A percentile compares a stretch with the other conserved stretches of the same genome.
Conservation (phyloP, 306 rosid species). For the Luffa aegyptiaca region DNA sequence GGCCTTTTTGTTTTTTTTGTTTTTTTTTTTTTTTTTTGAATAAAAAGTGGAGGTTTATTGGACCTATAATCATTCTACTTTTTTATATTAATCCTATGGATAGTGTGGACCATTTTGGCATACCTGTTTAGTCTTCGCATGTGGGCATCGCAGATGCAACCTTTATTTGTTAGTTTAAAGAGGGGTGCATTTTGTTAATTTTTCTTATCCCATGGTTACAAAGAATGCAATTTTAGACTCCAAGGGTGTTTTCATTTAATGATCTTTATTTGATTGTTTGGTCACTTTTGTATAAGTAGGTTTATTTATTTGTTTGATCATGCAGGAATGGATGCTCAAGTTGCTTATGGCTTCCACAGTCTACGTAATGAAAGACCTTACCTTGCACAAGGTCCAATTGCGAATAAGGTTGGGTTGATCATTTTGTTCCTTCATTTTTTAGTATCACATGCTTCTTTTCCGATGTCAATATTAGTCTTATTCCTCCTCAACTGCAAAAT, state of each 20-base stretch:
- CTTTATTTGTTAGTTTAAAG: neutral
- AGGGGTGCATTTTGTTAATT: neutral
- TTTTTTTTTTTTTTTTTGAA: no score
- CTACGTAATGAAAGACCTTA: conserved; percentile 82
- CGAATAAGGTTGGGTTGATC: conserved; percentile 64
- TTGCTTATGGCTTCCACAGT: conserved; percentile 95
- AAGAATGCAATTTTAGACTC: neutral
- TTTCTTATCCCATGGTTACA: neutral
- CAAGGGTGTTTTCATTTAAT: neutral
- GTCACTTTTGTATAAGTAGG: neutral
- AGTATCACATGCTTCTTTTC: neutral
- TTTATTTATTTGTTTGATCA: conserved; percentile 9
- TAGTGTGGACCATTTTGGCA: neutral
- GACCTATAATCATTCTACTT: neutral
- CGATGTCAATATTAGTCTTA: neutral
- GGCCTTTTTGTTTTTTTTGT: no score
- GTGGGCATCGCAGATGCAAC: neutral
- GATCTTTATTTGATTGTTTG: neutral
- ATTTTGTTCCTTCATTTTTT: neutral
- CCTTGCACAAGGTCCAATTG: conserved; percentile 86
- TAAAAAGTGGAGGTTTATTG: neutral
- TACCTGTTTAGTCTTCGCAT: neutral
- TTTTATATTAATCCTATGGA: neutral
- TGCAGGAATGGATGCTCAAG: conserved; percentile 98
- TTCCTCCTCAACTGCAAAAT: neutral